These are phyloP conservation scores for Lentinula raphanica DNA, from an alignment of 768 basidiomycete genomes.

Conservation along the genomic window DNA sequence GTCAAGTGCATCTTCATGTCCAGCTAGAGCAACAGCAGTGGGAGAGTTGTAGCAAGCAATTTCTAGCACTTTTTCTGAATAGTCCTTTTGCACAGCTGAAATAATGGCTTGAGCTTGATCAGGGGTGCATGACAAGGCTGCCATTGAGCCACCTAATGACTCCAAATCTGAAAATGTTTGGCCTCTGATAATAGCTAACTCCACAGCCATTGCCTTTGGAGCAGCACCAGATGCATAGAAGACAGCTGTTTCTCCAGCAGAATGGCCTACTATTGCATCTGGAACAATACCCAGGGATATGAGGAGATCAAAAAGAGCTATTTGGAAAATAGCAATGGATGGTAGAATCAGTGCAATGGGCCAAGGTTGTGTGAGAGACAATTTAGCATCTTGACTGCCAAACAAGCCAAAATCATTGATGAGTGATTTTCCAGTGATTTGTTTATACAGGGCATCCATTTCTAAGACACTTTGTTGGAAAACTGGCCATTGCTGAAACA, in stretches of 20 bases:
- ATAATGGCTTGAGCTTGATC: too few relatives aligned
- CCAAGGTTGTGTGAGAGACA: slow-evolving; percentile 18
- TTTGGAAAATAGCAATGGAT: slow-evolving; percentile 38
- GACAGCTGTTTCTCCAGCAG: slow-evolving; percentile 44
- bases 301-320: slow-evolving; percentile 39
- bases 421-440: slow-evolving; percentile 28
- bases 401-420: slow-evolving; percentile 34
- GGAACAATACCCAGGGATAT: slow-evolving; percentile 29
- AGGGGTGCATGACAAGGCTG: slow-evolving; percentile 31
- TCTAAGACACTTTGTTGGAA: slow-evolving; percentile 34
- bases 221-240: slow-evolving; percentile 20
- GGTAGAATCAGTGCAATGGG: slow-evolving; percentile 34
- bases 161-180: too few relatives aligned
- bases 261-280: slow-evolving; percentile 38
- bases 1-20: too few relatives aligned
- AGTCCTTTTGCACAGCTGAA: slow-evolving; percentile 2
- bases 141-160: slow-evolving; percentile 43
- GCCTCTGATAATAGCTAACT: slow-evolving; percentile 38
- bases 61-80: slow-evolving; percentile 24
- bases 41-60: slow-evolving; percentile 38
- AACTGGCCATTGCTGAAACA: slow-evolving; percentile 25
- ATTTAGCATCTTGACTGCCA: slow-evolving; percentile 7
- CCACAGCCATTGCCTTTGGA: slow-evolving; percentile 33
- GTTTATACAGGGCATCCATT: slow-evolving; percentile 29
- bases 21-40: slow-evolving; percentile 33